Evolutionary conservation across 2,329 filamentous ascomycete genomes (phyloP).

Genomic region (Fusarium coicis): DNA sequence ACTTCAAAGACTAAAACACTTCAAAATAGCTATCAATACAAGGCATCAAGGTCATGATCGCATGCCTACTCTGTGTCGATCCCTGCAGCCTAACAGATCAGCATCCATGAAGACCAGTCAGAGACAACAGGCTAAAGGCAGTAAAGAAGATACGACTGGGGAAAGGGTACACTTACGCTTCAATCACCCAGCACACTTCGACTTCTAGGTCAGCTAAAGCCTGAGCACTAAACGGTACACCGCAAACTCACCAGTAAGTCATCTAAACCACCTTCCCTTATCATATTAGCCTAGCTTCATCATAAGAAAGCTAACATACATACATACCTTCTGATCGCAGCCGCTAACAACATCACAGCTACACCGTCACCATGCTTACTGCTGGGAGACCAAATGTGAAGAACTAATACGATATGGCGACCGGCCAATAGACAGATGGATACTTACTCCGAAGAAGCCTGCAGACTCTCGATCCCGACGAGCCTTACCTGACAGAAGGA

Average conservation of each 20-base stretch:
- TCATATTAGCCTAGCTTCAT: neutral
- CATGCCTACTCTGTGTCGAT: neutral
- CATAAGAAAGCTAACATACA: neutral
- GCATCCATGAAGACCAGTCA: too few relatives aligned
- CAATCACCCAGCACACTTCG: neutral
- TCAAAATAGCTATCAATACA: neutral
- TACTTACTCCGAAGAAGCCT: neutral
- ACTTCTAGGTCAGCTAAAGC: neutral
- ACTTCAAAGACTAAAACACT: neutral
- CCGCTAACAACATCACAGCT: neutral
- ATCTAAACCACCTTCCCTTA: neutral
- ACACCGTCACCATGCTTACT: neutral
- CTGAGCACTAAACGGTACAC: neutral
- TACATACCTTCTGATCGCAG: neutral
- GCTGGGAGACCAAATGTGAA: fast-evolving
- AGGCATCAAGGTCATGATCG: neutral
- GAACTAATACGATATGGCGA: fast-evolving
- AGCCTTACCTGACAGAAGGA: neutral
- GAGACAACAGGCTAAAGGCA: neutral
- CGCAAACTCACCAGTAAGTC: neutral
- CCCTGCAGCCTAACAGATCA: too few relatives aligned
- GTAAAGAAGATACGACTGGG: neutral
- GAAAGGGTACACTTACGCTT: neutral
- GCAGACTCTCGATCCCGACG: fast-evolving
- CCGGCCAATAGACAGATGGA: fast-evolving